These are phyloP conservation scores for Silene latifolia DNA, from an alignment of 148 eudicot genomes.

Conservation along the genomic window DNA sequence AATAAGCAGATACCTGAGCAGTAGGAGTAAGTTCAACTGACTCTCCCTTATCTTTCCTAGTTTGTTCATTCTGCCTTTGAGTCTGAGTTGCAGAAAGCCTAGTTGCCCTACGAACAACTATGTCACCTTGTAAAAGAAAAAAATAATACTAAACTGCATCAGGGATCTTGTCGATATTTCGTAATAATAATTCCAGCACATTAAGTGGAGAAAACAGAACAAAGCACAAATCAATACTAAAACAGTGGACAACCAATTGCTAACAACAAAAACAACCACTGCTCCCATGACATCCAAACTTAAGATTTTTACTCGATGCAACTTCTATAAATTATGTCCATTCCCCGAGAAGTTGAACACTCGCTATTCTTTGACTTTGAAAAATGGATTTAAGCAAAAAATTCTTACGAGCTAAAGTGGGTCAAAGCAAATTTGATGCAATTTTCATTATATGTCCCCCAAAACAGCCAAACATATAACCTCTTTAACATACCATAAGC, in stretches of 20 bases:
- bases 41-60: constrained; percentile 22
- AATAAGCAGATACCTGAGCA: constrained; percentile 4
- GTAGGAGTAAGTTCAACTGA: constrained; percentile 5
- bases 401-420: background rate
- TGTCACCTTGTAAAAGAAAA: background rate
- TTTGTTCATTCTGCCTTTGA: constrained; percentile 10
- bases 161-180: background rate
- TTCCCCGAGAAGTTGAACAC: background rate
- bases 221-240: background rate
- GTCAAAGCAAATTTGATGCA: background rate
- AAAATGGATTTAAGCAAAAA: background rate
- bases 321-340: background rate
- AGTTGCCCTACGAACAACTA: constrained; percentile 12
- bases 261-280: background rate
- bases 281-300: background rate
- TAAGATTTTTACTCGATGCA: background rate
- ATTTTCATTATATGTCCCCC: background rate
- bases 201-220: background rate
- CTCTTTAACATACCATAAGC: background rate
- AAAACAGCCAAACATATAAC: background rate
- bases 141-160: too few species aligned
- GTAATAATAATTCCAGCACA: background rate
- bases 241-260: background rate
- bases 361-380: background rate
- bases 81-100: constrained; percentile 17